Base-by-base conservation (phyloP, 2,329 filamentous ascomycete species). In the Purpureocillium lavendulum region DNA sequence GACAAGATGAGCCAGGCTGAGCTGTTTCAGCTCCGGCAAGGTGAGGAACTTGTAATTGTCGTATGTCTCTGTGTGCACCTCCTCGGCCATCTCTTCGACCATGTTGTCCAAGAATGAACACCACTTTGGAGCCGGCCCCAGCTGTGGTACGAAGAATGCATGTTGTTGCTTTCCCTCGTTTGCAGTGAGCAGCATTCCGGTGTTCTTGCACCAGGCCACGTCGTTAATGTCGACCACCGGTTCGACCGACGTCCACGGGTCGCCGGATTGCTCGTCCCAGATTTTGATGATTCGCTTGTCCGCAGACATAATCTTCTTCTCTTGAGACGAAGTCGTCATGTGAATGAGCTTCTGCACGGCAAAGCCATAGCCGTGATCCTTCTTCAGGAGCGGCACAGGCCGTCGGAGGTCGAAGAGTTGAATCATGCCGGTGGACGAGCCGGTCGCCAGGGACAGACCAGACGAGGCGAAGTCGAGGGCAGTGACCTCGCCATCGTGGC, bases 21-120 rank as follows among this genome's bases (percentile, higher is more conserved):
- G 75, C 29, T 82, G 78, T 52, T 85, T 84, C 39, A 98, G 72
- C 60, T 98, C 89, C 33, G 86, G 80, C 45, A 87, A 62, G 2
- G 90, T 95, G 56, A 98, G 71, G 76, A 98, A 98, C 65, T 97
- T 98, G 77, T 90, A 97, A 64, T 98, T 97, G 65, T 98, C 92
- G 69, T 98, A 98, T 9, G 92, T 87, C 51, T 92, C 82, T 24
- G 82, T 83, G 43, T 70, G 73, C 24, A 73, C 70, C 56, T 83
- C 79, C 57, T 97, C 90, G 8, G 90, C 90, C 87, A 98, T 96
- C 63, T 98, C 94, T 66, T 98, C 92, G 9, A 97, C 92, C 54
- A 98, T 79, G 54, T 94, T 96, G 64, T 98, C 94, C 45, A 98
- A 69, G 77, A 97, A 97, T 3, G 85, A 82, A 58, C 92, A 97